These are phyloP conservation scores for Penicillium nucicola DNA, from an alignment of 495 filamentous ascomycete species.

Conservation along the genomic window DNA sequence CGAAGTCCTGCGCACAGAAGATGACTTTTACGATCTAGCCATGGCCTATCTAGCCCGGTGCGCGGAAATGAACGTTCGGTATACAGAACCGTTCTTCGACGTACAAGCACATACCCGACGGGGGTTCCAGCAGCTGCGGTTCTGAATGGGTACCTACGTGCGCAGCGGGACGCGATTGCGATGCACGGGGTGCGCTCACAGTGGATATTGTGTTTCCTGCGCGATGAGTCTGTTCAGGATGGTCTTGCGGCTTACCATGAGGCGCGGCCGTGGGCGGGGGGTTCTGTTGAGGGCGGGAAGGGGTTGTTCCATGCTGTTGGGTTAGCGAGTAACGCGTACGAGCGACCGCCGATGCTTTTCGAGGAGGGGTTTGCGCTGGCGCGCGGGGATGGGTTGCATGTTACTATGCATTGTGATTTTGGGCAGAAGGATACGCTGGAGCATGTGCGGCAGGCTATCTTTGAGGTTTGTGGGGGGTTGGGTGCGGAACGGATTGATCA, in stretches of 20 bases:
- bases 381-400: slow-evolving; percentile 30
- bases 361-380: slow-evolving; percentile 33
- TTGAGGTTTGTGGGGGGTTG: slow-evolving; percentile 22
- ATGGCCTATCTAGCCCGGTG: slow-evolving; percentile 35
- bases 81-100: slow-evolving; percentile 43
- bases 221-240: slow-evolving; percentile 27
- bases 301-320: slow-evolving; percentile 40
- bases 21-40: slow-evolving; percentile 42
- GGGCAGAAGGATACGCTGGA: slow-evolving; percentile 37
- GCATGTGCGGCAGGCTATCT: slow-evolving; percentile 35
- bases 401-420: slow-evolving; percentile 45
- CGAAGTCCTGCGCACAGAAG: slow-evolving; percentile 33
- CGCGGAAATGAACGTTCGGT: slow-evolving; percentile 36
- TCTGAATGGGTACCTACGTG: slow-evolving; percentile 32
- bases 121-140: slow-evolving; percentile 31
- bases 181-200: slow-evolving; percentile 25
- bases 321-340: slow-evolving; percentile 39
- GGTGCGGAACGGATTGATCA: slow-evolving; percentile 41
- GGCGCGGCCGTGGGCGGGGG: slow-evolving; percentile 30
- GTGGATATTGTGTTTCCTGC: slow-evolving; percentile 43
- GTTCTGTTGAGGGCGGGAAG: slow-evolving; percentile 22
- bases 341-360: slow-evolving; percentile 37
- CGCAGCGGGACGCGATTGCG: slow-evolving; percentile 26
- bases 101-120: slow-evolving; percentile 40
- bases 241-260: slow-evolving; percentile 23